Base-by-base conservation (phyloP, 2,329 filamentous ascomycete species). In the Plenodomus lindquistii region DNA sequence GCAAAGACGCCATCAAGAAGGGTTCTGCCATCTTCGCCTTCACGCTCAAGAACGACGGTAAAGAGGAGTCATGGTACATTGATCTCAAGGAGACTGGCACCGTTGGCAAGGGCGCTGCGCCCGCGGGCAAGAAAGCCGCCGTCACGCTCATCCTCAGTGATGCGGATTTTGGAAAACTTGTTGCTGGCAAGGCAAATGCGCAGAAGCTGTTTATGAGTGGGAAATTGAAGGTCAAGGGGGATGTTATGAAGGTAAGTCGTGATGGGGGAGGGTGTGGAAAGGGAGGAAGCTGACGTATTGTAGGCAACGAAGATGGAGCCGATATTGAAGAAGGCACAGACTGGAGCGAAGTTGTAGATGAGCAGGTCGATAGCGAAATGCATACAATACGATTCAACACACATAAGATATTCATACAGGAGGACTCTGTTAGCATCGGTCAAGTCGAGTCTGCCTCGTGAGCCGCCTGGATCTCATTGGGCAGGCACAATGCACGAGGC, bases 201-300 rank as follows among this genome's bases (percentile, higher is more conserved):
- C 94, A 99, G 81, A 86, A 87, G 63, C 79, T 99, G 57, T 97
- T 97, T 79, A 97, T 99, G 93, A 84, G 84, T n/a, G 94, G 94
- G 66, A 97, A 96, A 82, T 81, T 99, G 70, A 99, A 97, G 88
- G 85, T 97, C 72, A 95, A 91, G 85, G 94, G 94, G 56, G 91
- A 97, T 73, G 85, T 97, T 53, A 97, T 97, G 93, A 97, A 97
- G 84, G 89, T 31, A 13, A 8, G 27, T 15, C 10, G 10, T 8
- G 27, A 4, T 4, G 15, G 15, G 27, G 11, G 15, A 31, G 93
- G 84, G 84, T n/a, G 94, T 94, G 66, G 97, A 96, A 82, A 81
- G 99, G 70, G 97, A 97, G 88, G 85, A 91, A 85, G 94, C 94
- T 56, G 91, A 97, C 73, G 85, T 97, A 52, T 97, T 97, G 92